Evolutionary conservation across 1,284 basidiomycete genomes (phyloP).

Genomic region (Lentinus polychrous): DNA sequence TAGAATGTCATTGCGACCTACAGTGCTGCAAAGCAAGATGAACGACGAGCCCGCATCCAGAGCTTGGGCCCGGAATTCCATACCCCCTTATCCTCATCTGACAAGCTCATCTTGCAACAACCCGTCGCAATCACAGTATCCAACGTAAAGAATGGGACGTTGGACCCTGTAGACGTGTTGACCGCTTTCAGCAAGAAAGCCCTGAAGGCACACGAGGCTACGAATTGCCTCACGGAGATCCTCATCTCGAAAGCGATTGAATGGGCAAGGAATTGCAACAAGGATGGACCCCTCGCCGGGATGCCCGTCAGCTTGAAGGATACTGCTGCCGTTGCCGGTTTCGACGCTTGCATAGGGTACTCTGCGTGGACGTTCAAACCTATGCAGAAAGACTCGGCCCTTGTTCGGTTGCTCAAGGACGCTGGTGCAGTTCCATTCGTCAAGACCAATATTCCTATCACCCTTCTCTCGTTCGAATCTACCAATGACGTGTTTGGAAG

Average conservation of each 20-base stretch:
- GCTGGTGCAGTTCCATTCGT: conserved; percentile 73
- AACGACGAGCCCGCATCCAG: conserved; percentile 37
- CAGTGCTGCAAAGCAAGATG: conserved; percentile 36
- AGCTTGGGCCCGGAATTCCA: conserved; percentile 34
- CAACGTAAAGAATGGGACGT: conserved; percentile 32
- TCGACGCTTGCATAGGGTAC: conserved; percentile 73
- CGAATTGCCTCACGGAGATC: conserved; percentile 55
- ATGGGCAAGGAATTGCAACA: conserved; percentile 36
- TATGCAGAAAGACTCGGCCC: conserved; percentile 41
- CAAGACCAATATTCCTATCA: conserved; percentile 72
- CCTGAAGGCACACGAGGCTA: conserved; percentile 42
- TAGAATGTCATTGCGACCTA: not conserved
- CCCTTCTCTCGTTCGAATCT: conserved; percentile 72
- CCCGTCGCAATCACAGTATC: conserved; percentile 35
- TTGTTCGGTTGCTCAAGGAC: conserved; percentile 55
- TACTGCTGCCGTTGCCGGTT: conserved; percentile 55
- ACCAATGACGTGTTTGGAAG: conserved; percentile 63
- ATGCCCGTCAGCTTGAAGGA: conserved; percentile 70
- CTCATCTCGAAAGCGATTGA: conserved; percentile 38
- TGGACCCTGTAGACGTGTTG: conserved; percentile 36
- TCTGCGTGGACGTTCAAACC: conserved; percentile 54
- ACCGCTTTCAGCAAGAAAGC: conserved; percentile 45
- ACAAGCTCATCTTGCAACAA: conserved; percentile 33
- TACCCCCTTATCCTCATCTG: conserved; percentile 30
- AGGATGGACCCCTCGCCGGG: conserved; percentile 51